A percentile compares a stretch with the other conserved stretches of the same genome.
Evolutionary conservation across 2,329 filamentous ascomycete genomes (phyloP).

Genomic region (Aureobasidium leucospermi): DNA sequence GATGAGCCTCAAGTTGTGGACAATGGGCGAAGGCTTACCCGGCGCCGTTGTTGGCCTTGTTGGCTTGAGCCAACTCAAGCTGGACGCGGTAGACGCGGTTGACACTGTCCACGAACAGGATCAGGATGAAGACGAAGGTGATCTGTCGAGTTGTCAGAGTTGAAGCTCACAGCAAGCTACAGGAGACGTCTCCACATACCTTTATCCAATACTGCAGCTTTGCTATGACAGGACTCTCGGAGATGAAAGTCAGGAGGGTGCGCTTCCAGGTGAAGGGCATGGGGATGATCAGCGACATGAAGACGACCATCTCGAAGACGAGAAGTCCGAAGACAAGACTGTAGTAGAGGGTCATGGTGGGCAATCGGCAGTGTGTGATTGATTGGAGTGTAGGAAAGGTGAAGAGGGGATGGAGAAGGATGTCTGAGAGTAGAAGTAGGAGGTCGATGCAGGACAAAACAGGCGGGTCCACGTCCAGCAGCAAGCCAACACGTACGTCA

Average conservation of each 20-base stretch:
- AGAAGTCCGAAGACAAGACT: slow-evolving; percentile 70
- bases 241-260: slow-evolving; percentile 92
- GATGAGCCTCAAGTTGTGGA: background rate
- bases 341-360: slow-evolving; percentile 63
- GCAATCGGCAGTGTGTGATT: slow-evolving; percentile 18
- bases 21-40: slow-evolving; percentile 36
- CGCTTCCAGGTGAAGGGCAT: slow-evolving; percentile 81
- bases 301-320: slow-evolving; percentile 75
- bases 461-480: background rate
- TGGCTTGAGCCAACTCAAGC: slow-evolving; percentile 69
- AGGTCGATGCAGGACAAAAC: background rate
- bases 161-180: background rate
- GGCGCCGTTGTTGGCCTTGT: slow-evolving; percentile 50
- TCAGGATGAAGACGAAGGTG: slow-evolving; percentile 97
- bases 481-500: slow-evolving; percentile 1
- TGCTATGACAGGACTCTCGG: slow-evolving; percentile 73
- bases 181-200: slow-evolving; percentile 34
- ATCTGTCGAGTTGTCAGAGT: slow-evolving; percentile 48
- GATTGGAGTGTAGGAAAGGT: background rate
- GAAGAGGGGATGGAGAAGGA: background rate
- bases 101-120: slow-evolving; percentile 95
- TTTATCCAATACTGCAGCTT: slow-evolving; percentile 97
- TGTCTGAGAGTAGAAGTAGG: background rate
- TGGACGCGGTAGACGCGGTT: slow-evolving; percentile 95
- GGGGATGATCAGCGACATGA: slow-evolving; percentile 74